Evolutionary conservation across 164 flowering plant genomes (phyloP).

Genomic region (Nelumbo lutea): DNA sequence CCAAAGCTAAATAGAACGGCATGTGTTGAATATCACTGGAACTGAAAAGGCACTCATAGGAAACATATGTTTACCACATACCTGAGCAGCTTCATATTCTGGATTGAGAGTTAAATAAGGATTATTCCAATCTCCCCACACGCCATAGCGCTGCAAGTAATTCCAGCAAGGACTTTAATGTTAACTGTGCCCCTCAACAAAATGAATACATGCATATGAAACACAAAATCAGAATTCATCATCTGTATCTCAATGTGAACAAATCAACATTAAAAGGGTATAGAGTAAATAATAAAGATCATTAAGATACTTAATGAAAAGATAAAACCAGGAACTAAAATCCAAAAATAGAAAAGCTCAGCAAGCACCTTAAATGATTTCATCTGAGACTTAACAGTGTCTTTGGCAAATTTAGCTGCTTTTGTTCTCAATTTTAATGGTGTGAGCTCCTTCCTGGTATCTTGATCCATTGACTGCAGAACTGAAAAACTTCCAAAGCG

Average conservation of each 20-base stretch:
- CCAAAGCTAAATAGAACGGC: not conserved
- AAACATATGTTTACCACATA: slow-evolving; percentile 17
- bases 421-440: slow-evolving; percentile 83
- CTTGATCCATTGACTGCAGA: slow-evolving; percentile 85
- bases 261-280: slow-evolving; percentile 1
- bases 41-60: not conserved
- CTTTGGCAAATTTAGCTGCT: slow-evolving; percentile 93
- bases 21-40: not conserved
- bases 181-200: not conserved
- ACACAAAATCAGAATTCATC: not conserved
- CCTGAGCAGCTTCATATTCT: slow-evolving; percentile 98
- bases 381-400: slow-evolving; percentile 84
- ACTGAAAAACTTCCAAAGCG: slow-evolving; percentile 42
- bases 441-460: slow-evolving; percentile 81
- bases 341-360: slow-evolving; percentile 8
- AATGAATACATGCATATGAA: slow-evolving; percentile 5
- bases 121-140: slow-evolving; percentile 94
- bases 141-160: slow-evolving; percentile 77
- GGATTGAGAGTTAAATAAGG: slow-evolving; percentile 92
- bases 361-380: slow-evolving; percentile 76
- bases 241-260: not conserved
- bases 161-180: slow-evolving; percentile 6
- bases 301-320: not conserved
- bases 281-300: not conserved
- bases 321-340: not conserved